A percentile compares a stretch with the other conserved stretches of the same genome.
Conservation (phyloP, 1,284 basidiomycete species). For the Xerocomus nothofagi region DNA sequence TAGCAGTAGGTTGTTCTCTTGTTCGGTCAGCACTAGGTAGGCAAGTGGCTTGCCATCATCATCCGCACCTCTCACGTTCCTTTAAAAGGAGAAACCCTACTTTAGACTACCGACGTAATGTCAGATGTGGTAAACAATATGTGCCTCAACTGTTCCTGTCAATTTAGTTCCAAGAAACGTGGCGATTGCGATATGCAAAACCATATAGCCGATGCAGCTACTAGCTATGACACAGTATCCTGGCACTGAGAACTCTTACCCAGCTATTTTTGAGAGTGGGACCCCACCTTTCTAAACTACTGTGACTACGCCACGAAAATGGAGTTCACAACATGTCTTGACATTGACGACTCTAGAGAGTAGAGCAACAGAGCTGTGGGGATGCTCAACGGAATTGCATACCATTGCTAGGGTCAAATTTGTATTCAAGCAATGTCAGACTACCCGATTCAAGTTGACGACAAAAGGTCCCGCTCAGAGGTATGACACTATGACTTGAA, state of each 20-base stretch:
- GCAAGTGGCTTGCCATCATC: conserved; percentile 26
- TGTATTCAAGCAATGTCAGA: neutral
- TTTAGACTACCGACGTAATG: conserved; percentile 18
- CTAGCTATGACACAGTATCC: neutral
- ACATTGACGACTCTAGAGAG: neutral
- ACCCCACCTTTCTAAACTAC: neutral
- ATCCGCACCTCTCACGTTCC: conserved; percentile 14
- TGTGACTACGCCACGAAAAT: neutral
- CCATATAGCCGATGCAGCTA: too few species aligned
- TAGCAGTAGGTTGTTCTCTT: conserved; percentile 92
- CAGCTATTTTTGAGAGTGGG: neutral
- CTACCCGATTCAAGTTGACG: neutral
- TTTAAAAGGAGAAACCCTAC: conserved; percentile 31
- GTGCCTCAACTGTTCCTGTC: neutral
- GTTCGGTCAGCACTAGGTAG: conserved; percentile 87
- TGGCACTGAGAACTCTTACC: neutral
- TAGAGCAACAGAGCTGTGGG: neutral
- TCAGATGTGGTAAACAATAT: neutral
- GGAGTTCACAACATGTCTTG: neutral
- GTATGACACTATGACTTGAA: conserved; percentile 37
- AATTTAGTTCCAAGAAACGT: neutral
- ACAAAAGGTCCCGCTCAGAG: neutral
- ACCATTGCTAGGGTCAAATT: neutral
- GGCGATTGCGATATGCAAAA: neutral
- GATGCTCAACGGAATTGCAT: neutral